These are phyloP conservation scores for Ustilago xerochloae DNA, from an alignment of 1,284 basidiomycete genomes.

Conservation along the genomic window DNA sequence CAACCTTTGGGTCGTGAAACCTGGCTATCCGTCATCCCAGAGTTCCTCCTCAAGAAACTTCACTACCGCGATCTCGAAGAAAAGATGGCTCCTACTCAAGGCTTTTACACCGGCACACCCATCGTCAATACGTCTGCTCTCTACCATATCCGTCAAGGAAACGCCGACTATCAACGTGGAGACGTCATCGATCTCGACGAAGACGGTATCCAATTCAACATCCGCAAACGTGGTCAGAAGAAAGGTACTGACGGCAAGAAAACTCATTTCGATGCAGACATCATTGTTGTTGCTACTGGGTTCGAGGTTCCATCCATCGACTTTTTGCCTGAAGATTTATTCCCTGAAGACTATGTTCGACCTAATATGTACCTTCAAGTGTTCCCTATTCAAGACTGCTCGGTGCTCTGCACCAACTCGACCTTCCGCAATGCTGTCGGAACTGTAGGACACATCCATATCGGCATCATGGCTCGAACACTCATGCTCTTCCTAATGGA, in stretches of 20 bases:
- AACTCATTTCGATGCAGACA: constrained; percentile 72
- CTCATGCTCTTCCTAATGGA: constrained; percentile 75
- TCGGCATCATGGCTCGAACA: constrained; percentile 73
- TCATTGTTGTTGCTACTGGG: constrained; percentile 76
- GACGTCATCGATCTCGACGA: constrained; percentile 72
- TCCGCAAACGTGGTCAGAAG: constrained; percentile 65
- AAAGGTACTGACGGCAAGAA: constrained; percentile 67
- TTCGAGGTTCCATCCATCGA: constrained; percentile 74
- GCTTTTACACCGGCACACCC: constrained; percentile 65
- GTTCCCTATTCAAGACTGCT: constrained; percentile 74
- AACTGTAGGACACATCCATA: constrained; percentile 59
- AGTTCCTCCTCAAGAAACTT: constrained; percentile 71
- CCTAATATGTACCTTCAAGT: constrained; percentile 77
- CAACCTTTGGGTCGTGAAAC: constrained; percentile 74
- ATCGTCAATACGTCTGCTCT: constrained; percentile 75
- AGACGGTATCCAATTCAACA: constrained; percentile 70
- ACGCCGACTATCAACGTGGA: constrained; percentile 73
- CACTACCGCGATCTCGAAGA: constrained; percentile 74
- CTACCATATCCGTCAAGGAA: constrained; percentile 72
- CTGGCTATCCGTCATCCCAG: constrained; percentile 70
- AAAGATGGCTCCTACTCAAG: constrained; percentile 64
- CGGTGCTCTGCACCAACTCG: constrained; percentile 74
- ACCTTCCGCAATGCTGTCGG: constrained; percentile 71
- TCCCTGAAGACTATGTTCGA: constrained; percentile 73
- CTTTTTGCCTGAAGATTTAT: constrained; percentile 74